Evolutionary conservation across 2,329 filamentous ascomycete genomes (phyloP).

Genomic region (Eutypella sp.): DNA sequence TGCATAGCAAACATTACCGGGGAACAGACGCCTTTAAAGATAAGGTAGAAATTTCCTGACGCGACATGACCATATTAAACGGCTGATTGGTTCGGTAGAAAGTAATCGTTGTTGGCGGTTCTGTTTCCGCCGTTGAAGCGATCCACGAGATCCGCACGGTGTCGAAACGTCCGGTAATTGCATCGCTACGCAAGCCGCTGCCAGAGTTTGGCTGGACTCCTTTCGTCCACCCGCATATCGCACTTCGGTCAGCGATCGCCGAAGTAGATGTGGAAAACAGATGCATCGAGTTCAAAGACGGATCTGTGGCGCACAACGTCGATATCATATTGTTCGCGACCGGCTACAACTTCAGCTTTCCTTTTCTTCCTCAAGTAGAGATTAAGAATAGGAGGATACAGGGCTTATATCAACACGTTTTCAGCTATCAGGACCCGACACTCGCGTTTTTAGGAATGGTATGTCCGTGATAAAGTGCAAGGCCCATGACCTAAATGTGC

Average conservation of each 20-base stretch:
- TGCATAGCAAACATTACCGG: conserved; percentile 37
- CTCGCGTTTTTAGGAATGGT: neutral
- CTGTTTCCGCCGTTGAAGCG: neutral
- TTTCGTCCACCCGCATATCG: conserved; percentile 1
- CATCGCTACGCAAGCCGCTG: neutral
- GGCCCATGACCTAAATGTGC: too few species aligned
- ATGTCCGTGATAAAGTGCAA: neutral
- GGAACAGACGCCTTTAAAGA: conserved; percentile 14
- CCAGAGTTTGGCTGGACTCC: conserved; percentile 1
- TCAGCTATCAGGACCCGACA: neutral
- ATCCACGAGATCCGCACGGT: conserved; percentile 2
- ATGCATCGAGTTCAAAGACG: conserved; percentile 2
- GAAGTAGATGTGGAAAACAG: neutral
- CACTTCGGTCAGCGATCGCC: neutral
- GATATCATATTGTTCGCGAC: conserved; percentile 4
- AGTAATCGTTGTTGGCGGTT: neutral
- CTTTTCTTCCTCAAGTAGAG: conserved; percentile 1
- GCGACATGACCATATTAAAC: neutral
- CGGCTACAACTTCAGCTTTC: conserved; percentile 3
- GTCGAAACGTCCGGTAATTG: neutral
- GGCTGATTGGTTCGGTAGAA: neutral
- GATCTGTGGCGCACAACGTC: conserved; percentile 1
- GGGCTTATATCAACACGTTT: neutral
- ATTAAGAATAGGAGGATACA: neutral
- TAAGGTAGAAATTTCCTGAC: neutral